Percentiles rank a stretch among this genome's conserved stretches.
Conservation (phyloP, 2,329 filamentous ascomycete species). For the Cephalotrichum gorgonifer region DNA sequence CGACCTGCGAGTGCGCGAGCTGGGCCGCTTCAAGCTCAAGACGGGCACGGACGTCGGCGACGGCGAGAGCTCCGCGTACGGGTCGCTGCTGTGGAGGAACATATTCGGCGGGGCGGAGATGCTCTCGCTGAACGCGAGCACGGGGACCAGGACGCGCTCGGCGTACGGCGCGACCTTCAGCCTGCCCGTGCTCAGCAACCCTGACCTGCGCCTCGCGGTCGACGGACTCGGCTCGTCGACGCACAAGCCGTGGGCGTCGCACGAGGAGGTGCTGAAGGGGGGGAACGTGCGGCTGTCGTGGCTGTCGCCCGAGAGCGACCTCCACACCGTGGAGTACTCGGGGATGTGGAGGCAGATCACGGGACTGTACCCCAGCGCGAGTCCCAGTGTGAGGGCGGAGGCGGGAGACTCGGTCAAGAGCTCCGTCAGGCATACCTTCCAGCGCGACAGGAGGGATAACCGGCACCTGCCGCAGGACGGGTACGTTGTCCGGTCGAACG, state of each 20-base stretch:
- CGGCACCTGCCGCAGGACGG: conserved; percentile 75
- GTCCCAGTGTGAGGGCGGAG: conserved; percentile 70
- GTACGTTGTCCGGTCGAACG: conserved; percentile 66
- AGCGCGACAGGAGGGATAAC: conserved; percentile 71
- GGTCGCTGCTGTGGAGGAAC: conserved; percentile 79
- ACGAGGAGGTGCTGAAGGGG: conserved; percentile 80
- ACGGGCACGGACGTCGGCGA: conserved; percentile 93
- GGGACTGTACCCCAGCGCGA: conserved; percentile 62
- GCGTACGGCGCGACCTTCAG: conserved; percentile 83
- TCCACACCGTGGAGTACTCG: conserved; percentile 71
- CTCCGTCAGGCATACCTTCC: conserved; percentile 71
- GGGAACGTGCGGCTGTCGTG: conserved; percentile 69
- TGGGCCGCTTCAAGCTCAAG: conserved; percentile 76
- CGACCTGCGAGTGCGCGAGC: conserved; percentile 73
- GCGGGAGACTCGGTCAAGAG: conserved; percentile 89
- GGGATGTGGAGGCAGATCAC: conserved; percentile 85
- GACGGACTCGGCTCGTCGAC: conserved; percentile 77
- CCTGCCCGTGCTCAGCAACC: conserved; percentile 74
- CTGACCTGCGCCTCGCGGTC: conserved; percentile 66
- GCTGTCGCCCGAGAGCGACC: conserved; percentile 52
- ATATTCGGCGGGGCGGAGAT: conserved; percentile 91
- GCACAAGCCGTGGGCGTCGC: conserved; percentile 84
- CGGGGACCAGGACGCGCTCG: conserved; percentile 83
- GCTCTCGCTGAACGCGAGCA: conserved; percentile 73
- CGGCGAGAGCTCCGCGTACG: conserved; percentile 86